A percentile compares a stretch with the other conserved stretches of the same genome.
These are phyloP conservation scores for Ziziphus jujuba DNA, from an alignment of 306 rosid genomes.

Conservation along the genomic window DNA sequence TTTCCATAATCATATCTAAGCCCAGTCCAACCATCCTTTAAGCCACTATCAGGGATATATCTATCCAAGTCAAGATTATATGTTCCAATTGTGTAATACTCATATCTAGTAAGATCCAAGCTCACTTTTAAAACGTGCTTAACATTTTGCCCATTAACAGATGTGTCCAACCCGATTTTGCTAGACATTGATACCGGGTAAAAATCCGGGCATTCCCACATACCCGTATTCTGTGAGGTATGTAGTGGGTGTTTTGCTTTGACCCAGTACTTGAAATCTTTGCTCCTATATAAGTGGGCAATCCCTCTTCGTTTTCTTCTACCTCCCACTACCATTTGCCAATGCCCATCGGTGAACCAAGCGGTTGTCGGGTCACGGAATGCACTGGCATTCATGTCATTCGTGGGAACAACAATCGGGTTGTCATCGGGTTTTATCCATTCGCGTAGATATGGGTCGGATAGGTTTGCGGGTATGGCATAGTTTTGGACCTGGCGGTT, in stretches of 20 bases:
- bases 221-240: slow-evolving; percentile 51
- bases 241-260: slow-evolving; percentile 70
- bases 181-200: slow-evolving; percentile 52
- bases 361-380: slow-evolving; percentile 87
- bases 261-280: slow-evolving; percentile 55
- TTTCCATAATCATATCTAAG: slow-evolving; percentile 83
- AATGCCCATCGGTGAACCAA: slow-evolving; percentile 50
- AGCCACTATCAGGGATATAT: slow-evolving; percentile 60
- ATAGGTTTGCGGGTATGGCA: slow-evolving; percentile 52
- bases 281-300: slow-evolving; percentile 64
- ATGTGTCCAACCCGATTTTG: slow-evolving; percentile 50
- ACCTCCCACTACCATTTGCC: slow-evolving; percentile 70
- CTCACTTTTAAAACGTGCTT: slow-evolving; percentile 75
- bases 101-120: slow-evolving; percentile 68
- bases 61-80: slow-evolving; percentile 39
- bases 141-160: slow-evolving; percentile 28
- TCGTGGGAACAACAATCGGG: slow-evolving; percentile 37
- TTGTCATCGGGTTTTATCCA: slow-evolving; percentile 72
- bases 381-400: slow-evolving; percentile 34
- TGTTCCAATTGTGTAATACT: slow-evolving; percentile 66
- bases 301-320: slow-evolving; percentile 44
- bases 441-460: slow-evolving; percentile 56
- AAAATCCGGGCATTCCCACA: slow-evolving; percentile 93
- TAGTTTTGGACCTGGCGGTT: slow-evolving; percentile 63
- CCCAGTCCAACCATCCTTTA: slow-evolving; percentile 69